Evolutionary conservation across 1,139 yeast species (phyloP), one percentile per base, ranked within the genome.

Genomic region (Pichia sp.): DNA sequence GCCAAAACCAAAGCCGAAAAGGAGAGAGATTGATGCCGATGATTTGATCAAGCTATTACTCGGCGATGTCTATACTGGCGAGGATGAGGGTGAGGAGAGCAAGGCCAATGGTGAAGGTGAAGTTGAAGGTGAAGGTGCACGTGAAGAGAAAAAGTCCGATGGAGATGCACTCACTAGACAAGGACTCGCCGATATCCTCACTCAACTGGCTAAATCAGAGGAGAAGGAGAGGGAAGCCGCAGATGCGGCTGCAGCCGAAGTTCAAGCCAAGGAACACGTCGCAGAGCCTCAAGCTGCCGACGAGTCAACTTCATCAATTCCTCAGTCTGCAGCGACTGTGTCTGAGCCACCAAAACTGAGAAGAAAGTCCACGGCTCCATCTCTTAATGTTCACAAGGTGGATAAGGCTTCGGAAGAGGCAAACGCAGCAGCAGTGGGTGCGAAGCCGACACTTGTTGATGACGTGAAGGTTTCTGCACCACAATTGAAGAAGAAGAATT

Each of bases 381-480:
- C 40, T 53, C 33, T 47, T 45, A 30, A 62, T 56, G 17, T 61
- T 60, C 39, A 48, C 61, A 15, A 65, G 65, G 27, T 51, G 51
- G 35, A 55, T 60, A 39, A 41, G 18, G 35, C 40, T 29, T 38
- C 34, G 7, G 11, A 10, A 26, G 28, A 24, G 7, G 20, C 13
- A 7, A n/a, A 25, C 14, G 16, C 1, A 9, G 5, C 13, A 13
- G 18, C 2, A 14, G 27, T 14, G 3, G 8, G 7, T 14, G 5
- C 27, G 6, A 32, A 32, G 22, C 34, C 36, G 5, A 21, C 27
- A 9, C 29, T 33, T 25, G 38, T 33, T 23, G 28, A 35, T 8
- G 43, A 40, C 27, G 39, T 66, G 23, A 65, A 68, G 49, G 62
- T 69, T 11, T 68, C 74, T 8, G 63, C 64, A 33, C 71, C 73